phyloP scores from a whole-genome alignment of 2,329 filamentous ascomycete genomes.

The Cucurbitaria berberidis region DNA sequence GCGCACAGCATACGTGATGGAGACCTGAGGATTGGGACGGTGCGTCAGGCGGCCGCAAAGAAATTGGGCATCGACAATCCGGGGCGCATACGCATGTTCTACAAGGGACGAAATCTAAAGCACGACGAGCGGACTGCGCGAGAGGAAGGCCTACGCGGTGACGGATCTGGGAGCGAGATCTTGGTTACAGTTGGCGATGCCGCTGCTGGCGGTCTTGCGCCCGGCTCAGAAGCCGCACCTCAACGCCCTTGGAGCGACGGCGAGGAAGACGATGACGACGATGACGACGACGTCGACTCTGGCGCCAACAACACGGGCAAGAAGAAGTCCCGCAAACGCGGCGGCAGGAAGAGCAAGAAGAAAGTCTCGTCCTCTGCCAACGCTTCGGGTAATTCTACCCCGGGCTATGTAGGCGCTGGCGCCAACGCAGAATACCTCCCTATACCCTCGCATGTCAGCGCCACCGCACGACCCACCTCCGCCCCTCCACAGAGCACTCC shows the following conservation, averaged over 20 bases:
- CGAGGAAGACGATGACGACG: slow-evolving; percentile 50
- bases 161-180: slow-evolving; percentile 65
- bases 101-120: slow-evolving; percentile 75
- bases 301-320: slow-evolving; percentile 38
- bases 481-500: slow-evolving; percentile 47
- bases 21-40: slow-evolving; percentile 69
- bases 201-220: slow-evolving; percentile 49
- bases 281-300: slow-evolving; percentile 35
- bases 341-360: slow-evolving; percentile 54
- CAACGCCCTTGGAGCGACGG: slow-evolving; percentile 40
- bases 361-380: slow-evolving; percentile 50
- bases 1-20: slow-evolving; percentile 77
- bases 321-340: slow-evolving; percentile 43
- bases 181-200: slow-evolving; percentile 64
- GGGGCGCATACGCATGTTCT: slow-evolving; percentile 69
- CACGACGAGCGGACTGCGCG: slow-evolving; percentile 64
- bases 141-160: slow-evolving; percentile 63
- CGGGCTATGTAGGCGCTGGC: slow-evolving; percentile 43
- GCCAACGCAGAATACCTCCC: slow-evolving; percentile 48
- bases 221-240: slow-evolving; percentile 44
- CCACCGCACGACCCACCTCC: slow-evolving; percentile 42
- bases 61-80: slow-evolving; percentile 67
- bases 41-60: slow-evolving; percentile 70
- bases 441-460: slow-evolving; percentile 43
- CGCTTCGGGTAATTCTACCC: slow-evolving; percentile 51